Base-by-base conservation (phyloP, 2,329 filamentous ascomycete species). In the Trichoderma sp. region DNA sequence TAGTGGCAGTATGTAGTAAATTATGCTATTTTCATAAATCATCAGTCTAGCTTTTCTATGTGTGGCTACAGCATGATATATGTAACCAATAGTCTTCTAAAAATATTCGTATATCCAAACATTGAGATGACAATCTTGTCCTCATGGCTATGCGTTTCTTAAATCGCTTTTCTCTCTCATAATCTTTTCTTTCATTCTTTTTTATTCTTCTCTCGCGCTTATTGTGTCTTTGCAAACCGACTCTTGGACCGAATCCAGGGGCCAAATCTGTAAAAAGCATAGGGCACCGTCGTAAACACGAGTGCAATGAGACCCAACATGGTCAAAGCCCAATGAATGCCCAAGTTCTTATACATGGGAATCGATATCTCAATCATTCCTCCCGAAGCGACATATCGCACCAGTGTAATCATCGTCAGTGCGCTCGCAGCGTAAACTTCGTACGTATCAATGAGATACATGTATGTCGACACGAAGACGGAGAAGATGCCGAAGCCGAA, bases 231-330 rank as follows among this genome's bases (percentile, higher is more conserved):
- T 5, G 71, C 73, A 35, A 89, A 89, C 87, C 84, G 84, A 56
- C 84, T 90, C 79, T 80, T 88, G 75, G 84, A 86, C 68, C 90
- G 91, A 81, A 88, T 87, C 59, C 86, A 85, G 83, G 90, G 75
- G 0, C 84, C 84, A 65, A 79, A 79, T 21, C 75, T 79, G 76
- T 80, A 83, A 62, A 85, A 83, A 11, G 87, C 68, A 79, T 82
- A 78, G 0, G 84, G 83, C 6, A 81, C 82, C 0, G 82, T 81
- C 0, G 80, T 77, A 65, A 85, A 69, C 3, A 83, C 72, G 6
- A 63, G 33, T 0, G 72, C 53, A 4, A 75, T 68, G 11, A 81
- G 82, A 0, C 84, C 85, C 14, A 86, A 76, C 33, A 85, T 68
- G 12, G 83, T 86, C 80, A 86, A 81, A 5, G 84, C 85, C 81